Evolutionary conservation across 805 yeast species (phyloP).

Genomic region (Wickerhamomyces canadensis): DNA sequence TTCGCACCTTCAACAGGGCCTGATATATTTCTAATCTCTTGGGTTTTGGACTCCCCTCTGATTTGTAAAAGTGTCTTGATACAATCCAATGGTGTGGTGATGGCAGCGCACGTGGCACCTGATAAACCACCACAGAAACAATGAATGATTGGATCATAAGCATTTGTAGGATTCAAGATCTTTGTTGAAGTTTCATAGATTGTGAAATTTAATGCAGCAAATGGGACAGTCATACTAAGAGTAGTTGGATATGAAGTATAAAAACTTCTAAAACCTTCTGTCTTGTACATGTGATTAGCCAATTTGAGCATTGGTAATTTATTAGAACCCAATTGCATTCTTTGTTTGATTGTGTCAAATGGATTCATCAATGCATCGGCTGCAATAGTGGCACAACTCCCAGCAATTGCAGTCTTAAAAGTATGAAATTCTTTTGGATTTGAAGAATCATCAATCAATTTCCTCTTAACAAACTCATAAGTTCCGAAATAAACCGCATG

Average conservation of each 20-base stretch:
- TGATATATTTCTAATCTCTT: slow-evolving; percentile 45
- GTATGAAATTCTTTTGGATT: slow-evolving; percentile 52
- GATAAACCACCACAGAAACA: slow-evolving; percentile 91
- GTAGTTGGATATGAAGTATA: slow-evolving; percentile 94
- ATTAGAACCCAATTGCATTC: slow-evolving; percentile 65
- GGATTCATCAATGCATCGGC: slow-evolving; percentile 97
- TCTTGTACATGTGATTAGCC: slow-evolving; percentile 44
- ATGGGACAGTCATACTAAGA: slow-evolving; percentile 84
- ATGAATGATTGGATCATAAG: slow-evolving; percentile 85
- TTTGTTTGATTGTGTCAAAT: slow-evolving; percentile 89
- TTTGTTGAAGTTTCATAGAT: slow-evolving; percentile 83
- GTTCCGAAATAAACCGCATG: slow-evolving; percentile 97
- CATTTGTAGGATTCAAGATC: slow-evolving; percentile 67
- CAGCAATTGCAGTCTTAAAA: slow-evolving; percentile 77
- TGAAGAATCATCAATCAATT: slow-evolving; percentile 28
- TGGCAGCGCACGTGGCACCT: slow-evolving; percentile 92
- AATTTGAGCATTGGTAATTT: slow-evolving; percentile 25
- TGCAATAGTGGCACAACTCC: slow-evolving; percentile 87
- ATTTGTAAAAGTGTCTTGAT: slow-evolving; percentile 90
- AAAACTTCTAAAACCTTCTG: slow-evolving; percentile 75
- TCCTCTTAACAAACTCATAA: slow-evolving; percentile 63
- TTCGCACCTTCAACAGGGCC: slow-evolving; percentile 69
- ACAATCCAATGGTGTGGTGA: slow-evolving; percentile 92
- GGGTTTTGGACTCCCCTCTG: slow-evolving; percentile 46
- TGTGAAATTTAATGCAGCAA: slow-evolving; percentile 91